Conservation (phyloP, 2,329 filamentous ascomycete species). For the Penicillium sp. region DNA sequence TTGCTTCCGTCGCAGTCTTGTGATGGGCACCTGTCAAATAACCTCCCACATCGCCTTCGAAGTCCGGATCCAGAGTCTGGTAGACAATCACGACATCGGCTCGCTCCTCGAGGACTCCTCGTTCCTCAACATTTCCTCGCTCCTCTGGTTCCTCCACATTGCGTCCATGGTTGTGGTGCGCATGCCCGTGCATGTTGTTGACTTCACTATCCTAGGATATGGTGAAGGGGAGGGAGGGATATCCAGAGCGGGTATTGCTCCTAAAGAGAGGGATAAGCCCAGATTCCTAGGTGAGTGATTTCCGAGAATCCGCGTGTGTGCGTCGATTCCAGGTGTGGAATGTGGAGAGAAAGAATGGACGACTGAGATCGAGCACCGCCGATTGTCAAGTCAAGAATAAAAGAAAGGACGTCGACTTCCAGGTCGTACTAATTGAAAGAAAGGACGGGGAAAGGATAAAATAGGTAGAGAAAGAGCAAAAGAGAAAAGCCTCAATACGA, state of each 20-base stretch:
- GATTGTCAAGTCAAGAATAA: slow-evolving; percentile 16
- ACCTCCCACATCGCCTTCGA: slow-evolving; percentile 50
- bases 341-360: slow-evolving; percentile 28
- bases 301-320: slow-evolving; percentile 14
- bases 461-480: neutral
- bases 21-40: slow-evolving; percentile 40
- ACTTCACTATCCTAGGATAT: slow-evolving; percentile 1
- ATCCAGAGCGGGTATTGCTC: neutral
- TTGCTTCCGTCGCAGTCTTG: slow-evolving; percentile 11
- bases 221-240: neutral
- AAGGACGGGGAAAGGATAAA: neutral
- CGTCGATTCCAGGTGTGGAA: slow-evolving; percentile 17
- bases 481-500: slow-evolving; percentile 2
- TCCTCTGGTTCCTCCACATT: slow-evolving; percentile 20
- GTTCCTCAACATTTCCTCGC: slow-evolving; percentile 9
- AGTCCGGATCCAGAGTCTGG: slow-evolving; percentile 53
- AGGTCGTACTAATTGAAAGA: slow-evolving; percentile 18
- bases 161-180: slow-evolving; percentile 28
- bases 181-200: slow-evolving; percentile 33
- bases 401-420: slow-evolving; percentile 27
- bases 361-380: slow-evolving; percentile 22
- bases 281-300: slow-evolving; percentile 21
- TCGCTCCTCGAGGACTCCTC: slow-evolving; percentile 3
- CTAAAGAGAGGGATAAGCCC: slow-evolving; percentile 8
- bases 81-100: slow-evolving; percentile 43